A percentile compares a stretch with the other conserved stretches of the same genome.
Evolutionary conservation across 2,329 filamentous ascomycete genomes (phyloP).

Genomic region (Hypoxylon sp.): DNA sequence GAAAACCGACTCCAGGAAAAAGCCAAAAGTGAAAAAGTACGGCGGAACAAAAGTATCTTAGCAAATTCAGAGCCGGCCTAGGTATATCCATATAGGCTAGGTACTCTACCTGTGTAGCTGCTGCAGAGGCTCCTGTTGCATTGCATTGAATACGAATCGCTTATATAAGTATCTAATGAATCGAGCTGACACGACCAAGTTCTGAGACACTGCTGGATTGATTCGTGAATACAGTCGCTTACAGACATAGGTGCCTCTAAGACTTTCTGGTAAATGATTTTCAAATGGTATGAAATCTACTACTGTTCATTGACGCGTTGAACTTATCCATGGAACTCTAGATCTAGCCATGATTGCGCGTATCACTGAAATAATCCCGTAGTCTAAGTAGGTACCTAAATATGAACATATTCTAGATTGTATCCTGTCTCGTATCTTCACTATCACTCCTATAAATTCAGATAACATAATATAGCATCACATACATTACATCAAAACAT

Average conservation of each 20-base stretch:
- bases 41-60: no score
- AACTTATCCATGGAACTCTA: no score
- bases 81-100: no score
- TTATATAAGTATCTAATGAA: conserved; percentile 21
- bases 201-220: not conserved
- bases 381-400: no score
- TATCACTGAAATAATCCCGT: no score
- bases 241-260: no score
- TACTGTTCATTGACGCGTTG: no score
- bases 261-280: no score
- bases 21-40: conserved; percentile 3
- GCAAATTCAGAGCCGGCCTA: no score
- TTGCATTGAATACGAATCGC: conserved; percentile 14
- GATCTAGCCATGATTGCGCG: no score
- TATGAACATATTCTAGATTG: not conserved
- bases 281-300: no score
- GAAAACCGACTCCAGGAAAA: not conserved
- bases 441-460: no score
- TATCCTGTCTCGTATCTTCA: not conserved
- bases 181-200: conserved; percentile 11
- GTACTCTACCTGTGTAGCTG: not conserved
- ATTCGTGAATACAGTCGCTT: not conserved
- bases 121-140: conserved; percentile 7
- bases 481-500: not conserved
- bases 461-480: not conserved